Percentiles rank a stretch among this genome's conserved stretches.
Conservation (phyloP, 2,329 filamentous ascomycete genomes). For the Penicillium fuscoglaucum region DNA sequence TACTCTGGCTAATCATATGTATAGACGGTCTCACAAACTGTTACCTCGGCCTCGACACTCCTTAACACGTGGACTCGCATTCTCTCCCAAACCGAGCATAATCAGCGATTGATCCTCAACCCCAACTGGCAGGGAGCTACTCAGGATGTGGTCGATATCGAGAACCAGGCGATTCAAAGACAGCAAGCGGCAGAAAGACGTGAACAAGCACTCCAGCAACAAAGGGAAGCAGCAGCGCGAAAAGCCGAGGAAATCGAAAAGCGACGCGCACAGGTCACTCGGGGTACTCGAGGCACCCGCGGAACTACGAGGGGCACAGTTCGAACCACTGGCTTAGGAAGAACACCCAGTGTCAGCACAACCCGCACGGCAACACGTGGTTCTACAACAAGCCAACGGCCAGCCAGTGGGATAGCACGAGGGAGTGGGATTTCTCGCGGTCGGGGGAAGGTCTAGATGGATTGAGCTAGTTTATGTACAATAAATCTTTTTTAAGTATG, state of each 20-base stretch:
- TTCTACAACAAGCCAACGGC: slow-evolving; percentile 37
- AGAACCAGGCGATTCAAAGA: slow-evolving; percentile 72
- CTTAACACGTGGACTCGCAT: slow-evolving; percentile 96
- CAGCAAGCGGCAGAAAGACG: slow-evolving; percentile 76
- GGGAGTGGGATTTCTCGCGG: slow-evolving; percentile 39
- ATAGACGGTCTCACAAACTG: slow-evolving; percentile 80
- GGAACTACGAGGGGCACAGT: slow-evolving; percentile 38
- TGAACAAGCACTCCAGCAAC: slow-evolving; percentile 74
- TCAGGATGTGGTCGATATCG: slow-evolving; percentile 81
- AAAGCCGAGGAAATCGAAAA: slow-evolving; percentile 53
- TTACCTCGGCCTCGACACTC: slow-evolving; percentile 81
- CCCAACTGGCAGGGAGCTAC: slow-evolving; percentile 86
- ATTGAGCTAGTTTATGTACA: slow-evolving; percentile 17
- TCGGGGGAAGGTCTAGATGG: slow-evolving; percentile 31
- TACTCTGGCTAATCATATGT: neutral
- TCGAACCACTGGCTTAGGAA: slow-evolving; percentile 36
- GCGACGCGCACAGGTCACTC: slow-evolving; percentile 37
- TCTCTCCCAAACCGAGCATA: slow-evolving; percentile 95
- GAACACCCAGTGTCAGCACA: slow-evolving; percentile 37
- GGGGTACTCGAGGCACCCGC: slow-evolving; percentile 34
- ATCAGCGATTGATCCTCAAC: slow-evolving; percentile 86
- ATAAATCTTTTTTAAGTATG: slow-evolving; percentile 19
- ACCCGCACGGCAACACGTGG: slow-evolving; percentile 33
- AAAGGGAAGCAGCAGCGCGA: slow-evolving; percentile 66
- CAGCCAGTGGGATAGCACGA: slow-evolving; percentile 43